These are phyloP conservation scores for Skeletonema potamos DNA, from an alignment of 108 stramenopile species.

Conservation along the genomic window DNA sequence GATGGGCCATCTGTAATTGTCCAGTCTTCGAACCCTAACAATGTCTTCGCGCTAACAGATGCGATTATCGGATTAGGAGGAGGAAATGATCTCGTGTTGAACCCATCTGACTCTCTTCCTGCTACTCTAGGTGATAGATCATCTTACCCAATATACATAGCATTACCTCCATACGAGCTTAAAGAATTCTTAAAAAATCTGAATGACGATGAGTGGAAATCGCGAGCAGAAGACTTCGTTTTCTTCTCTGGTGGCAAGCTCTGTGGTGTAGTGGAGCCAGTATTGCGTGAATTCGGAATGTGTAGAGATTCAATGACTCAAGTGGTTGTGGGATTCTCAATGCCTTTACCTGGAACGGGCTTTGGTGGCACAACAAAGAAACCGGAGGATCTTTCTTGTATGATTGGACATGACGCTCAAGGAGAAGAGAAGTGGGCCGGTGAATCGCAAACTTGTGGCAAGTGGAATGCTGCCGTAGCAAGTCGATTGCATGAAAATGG, in stretches of 20 bases:
- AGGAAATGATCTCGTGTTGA: constrained; percentile 66
- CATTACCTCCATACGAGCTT: constrained; percentile 65
- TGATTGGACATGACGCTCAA: constrained; percentile 57
- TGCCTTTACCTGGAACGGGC: constrained; percentile 29
- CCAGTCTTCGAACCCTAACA: constrained; percentile 40
- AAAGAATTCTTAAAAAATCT: constrained; percentile 62
- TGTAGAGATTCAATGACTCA: constrained; percentile 83
- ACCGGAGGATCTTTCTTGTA: constrained; percentile 54
- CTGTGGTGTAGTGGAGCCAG: constrained; percentile 76
- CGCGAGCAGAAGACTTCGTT: constrained; percentile 63
- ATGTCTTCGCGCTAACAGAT: constrained; percentile 44
- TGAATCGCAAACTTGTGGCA: constrained; percentile 74
- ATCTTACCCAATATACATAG: constrained; percentile 78
- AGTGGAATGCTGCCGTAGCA: constrained; percentile 79
- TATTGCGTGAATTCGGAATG: constrained; percentile 69
- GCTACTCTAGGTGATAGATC: constrained; percentile 37
- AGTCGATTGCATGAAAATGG: constrained; percentile 58
- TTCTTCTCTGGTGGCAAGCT: constrained; percentile 77
- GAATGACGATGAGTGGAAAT: constrained; percentile 52
- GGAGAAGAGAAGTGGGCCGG: constrained; percentile 82
- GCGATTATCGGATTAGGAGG: constrained; percentile 58
- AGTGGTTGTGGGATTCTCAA: constrained; percentile 62
- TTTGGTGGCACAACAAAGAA: constrained; percentile 18
- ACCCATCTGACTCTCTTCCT: constrained; percentile 59
- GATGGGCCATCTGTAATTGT: constrained; percentile 78